Percentiles rank a stretch among this genome's conserved stretches.
These are phyloP conservation scores for Plantago major DNA, from an alignment of 257 asterid genomes.

Conservation along the genomic window DNA sequence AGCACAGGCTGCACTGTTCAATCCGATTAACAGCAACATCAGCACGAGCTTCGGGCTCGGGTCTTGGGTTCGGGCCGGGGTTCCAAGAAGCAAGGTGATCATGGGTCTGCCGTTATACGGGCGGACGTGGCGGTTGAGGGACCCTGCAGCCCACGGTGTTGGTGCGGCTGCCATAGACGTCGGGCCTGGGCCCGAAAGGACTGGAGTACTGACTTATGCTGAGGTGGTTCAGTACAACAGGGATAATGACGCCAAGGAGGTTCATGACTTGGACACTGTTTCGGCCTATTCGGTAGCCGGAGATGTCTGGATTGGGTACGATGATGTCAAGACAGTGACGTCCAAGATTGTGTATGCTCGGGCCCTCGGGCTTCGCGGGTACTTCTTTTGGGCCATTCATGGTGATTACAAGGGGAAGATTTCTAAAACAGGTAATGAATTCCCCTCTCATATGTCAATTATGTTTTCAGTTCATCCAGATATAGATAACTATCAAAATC, in stretches of 20 bases:
- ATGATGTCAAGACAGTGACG: slow-evolving; percentile 36
- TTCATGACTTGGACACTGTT: slow-evolving; percentile 41
- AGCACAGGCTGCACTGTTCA: slow-evolving; percentile 67
- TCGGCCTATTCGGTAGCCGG: slow-evolving; percentile 69
- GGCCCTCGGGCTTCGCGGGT: slow-evolving; percentile 49
- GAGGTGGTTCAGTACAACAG: slow-evolving; percentile 53
- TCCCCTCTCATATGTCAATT: too few relatives aligned
- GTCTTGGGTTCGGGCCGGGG: slow-evolving; percentile 65
- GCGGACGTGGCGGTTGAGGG: slow-evolving; percentile 65
- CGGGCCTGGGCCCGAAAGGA: slow-evolving; percentile 49
- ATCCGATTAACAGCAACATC: slow-evolving; percentile 39
- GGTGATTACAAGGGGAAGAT: slow-evolving; percentile 57
- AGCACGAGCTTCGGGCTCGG: slow-evolving; percentile 66
- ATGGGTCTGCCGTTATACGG: slow-evolving; percentile 85
- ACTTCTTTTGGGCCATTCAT: slow-evolving; percentile 73
- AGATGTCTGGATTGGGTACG: slow-evolving; percentile 71
- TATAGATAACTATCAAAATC: too few relatives aligned
- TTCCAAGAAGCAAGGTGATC: slow-evolving; percentile 44
- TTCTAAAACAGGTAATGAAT: slow-evolving; percentile 47
- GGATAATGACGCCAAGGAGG: slow-evolving; percentile 45
- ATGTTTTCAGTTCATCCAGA: too few relatives aligned
- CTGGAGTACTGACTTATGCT: slow-evolving; percentile 43
- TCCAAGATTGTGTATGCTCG: slow-evolving; percentile 48
- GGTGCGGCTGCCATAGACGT: slow-evolving; percentile 68
- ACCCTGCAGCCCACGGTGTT: slow-evolving; percentile 32